A percentile compares a stretch with the other conserved stretches of the same genome.
phyloP scores from a whole-genome alignment of 2,329 filamentous ascomycete genomes.

The Tolypocladium amazonense region DNA sequence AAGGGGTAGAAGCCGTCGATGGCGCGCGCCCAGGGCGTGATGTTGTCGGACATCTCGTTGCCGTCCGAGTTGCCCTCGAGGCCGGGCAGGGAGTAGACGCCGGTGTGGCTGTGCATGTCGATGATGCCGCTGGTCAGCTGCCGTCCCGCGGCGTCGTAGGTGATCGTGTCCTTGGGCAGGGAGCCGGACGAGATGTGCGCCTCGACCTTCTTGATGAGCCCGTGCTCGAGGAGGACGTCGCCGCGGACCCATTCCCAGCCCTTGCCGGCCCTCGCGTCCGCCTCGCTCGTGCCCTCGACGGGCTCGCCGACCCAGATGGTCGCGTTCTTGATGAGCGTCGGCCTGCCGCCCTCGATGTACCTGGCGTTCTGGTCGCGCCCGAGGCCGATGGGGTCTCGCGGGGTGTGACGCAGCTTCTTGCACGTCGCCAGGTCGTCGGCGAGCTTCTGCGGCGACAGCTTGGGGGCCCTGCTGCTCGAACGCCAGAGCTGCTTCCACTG shows the following conservation, averaged over 20 bases:
- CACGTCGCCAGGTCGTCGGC: slow-evolving; percentile 45
- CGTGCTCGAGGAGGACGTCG: slow-evolving; percentile 51
- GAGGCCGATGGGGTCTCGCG: slow-evolving; percentile 42
- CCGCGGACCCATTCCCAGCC: slow-evolving; percentile 49
- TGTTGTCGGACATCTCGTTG: slow-evolving; percentile 54
- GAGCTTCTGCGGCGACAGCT: slow-evolving; percentile 42
- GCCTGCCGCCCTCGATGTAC: slow-evolving; percentile 45
- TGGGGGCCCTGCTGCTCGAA: slow-evolving; percentile 14
- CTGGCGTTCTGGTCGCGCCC: slow-evolving; percentile 51
- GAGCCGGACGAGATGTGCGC: slow-evolving; percentile 27
- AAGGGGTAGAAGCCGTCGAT: slow-evolving; percentile 54
- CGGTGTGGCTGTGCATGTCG: slow-evolving; percentile 62
- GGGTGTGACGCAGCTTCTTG: slow-evolving; percentile 40
- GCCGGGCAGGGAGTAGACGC: slow-evolving; percentile 45
- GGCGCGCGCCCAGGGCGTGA: slow-evolving; percentile 57
- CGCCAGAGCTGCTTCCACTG: slow-evolving; percentile 34
- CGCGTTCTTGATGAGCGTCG: slow-evolving; percentile 55
- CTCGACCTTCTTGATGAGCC: slow-evolving; percentile 47
- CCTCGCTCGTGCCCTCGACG: slow-evolving; percentile 31
- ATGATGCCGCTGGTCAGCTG: slow-evolving; percentile 57
- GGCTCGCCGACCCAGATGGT: slow-evolving; percentile 58
- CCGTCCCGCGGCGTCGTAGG: slow-evolving; percentile 49
- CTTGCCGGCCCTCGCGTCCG: slow-evolving; percentile 45
- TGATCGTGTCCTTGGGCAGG: slow-evolving; percentile 34
- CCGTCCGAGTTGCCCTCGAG: slow-evolving; percentile 44